phyloP scores from a whole-genome alignment of 2,329 filamentous ascomycete genomes.

The Colletotrichum sansevieriae region DNA sequence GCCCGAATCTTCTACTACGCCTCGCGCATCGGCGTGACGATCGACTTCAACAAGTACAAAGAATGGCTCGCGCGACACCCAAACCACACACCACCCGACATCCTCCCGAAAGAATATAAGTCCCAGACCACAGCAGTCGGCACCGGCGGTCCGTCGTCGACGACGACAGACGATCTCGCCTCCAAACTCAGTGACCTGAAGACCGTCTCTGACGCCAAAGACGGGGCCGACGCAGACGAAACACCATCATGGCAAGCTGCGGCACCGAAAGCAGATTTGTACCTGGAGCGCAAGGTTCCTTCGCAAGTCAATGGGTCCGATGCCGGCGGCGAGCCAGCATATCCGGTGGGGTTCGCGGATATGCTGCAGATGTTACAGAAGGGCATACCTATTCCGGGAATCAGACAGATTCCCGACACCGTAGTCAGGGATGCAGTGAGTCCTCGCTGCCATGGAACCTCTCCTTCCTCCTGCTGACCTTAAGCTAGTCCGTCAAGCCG shows the following conservation, averaged over 20 bases:
- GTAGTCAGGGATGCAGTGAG: conserved; percentile 78
- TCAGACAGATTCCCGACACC: conserved; percentile 87
- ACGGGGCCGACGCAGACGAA: background rate
- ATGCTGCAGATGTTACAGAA: conserved; percentile 88
- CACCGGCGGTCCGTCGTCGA: conserved; percentile 10
- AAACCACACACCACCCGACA: conserved; percentile 51
- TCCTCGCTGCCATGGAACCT: background rate
- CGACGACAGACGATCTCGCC: conserved; percentile 30
- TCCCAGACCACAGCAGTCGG: background rate
- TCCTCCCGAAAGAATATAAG: conserved; percentile 53
- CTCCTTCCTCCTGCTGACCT: background rate
- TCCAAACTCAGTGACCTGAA: conserved; percentile 31
- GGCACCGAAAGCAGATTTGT: conserved; percentile 62
- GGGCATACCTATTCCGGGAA: conserved; percentile 87
- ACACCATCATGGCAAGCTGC: conserved; percentile 62
- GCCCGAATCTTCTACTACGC: conserved; percentile 78
- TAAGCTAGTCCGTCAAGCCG: conserved; percentile 60
- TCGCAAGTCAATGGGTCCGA: conserved; percentile 42
- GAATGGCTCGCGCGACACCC: conserved; percentile 65
- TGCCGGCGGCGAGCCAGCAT: conserved; percentile 68
- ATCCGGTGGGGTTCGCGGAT: conserved; percentile 86
- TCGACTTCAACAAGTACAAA: conserved; percentile 78
- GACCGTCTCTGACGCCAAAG: conserved; percentile 1
- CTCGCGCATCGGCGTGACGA: conserved; percentile 61
- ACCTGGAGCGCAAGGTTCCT: conserved; percentile 54